These are phyloP conservation scores for Salvia miltiorrhiza DNA, from an alignment of 257 asterid genomes.

Conservation along the genomic window DNA sequence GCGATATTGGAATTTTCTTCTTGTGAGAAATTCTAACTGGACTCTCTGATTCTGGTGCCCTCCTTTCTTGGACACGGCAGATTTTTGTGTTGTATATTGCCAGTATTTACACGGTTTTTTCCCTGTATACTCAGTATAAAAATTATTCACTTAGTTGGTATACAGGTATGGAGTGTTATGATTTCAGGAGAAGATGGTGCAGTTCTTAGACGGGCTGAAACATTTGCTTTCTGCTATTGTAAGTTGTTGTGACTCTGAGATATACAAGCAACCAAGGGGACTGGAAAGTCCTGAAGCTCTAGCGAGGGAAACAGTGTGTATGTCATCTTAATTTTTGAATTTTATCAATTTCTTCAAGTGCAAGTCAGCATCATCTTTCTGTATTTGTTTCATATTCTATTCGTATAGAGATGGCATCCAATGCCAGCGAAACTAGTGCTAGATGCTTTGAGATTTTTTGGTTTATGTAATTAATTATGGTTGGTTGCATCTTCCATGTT, in stretches of 20 bases:
- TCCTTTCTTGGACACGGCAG: not conserved
- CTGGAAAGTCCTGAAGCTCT: slow-evolving; percentile 64
- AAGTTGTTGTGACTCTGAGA: slow-evolving; percentile 60
- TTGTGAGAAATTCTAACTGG: not conserved
- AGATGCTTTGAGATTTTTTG: not conserved
- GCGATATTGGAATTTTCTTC: not conserved
- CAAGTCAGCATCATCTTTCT: not conserved
- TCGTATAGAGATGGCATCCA: not conserved
- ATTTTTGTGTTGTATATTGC: not conserved
- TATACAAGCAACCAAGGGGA: slow-evolving; percentile 60
- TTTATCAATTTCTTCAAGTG: not conserved
- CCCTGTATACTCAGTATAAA: not conserved
- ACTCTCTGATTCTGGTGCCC: slow-evolving; percentile 6
- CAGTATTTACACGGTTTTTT: not conserved
- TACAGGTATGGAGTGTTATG: slow-evolving; percentile 49
- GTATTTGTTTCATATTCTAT: not conserved
- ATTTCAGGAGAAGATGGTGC: slow-evolving; percentile 55
- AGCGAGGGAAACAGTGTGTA: slow-evolving; percentile 64
- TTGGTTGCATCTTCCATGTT: slow-evolving; percentile 8
- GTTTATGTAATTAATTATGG: not conserved
- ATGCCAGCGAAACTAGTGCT: slow-evolving; percentile 1
- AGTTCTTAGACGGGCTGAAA: slow-evolving; percentile 57
- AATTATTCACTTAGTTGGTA: not conserved
- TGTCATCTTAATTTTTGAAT: slow-evolving; percentile 22
- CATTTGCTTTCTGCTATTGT: slow-evolving; percentile 46